Conservation (phyloP, 257 asterid genomes). For the Solanum raphanifolium region DNA sequence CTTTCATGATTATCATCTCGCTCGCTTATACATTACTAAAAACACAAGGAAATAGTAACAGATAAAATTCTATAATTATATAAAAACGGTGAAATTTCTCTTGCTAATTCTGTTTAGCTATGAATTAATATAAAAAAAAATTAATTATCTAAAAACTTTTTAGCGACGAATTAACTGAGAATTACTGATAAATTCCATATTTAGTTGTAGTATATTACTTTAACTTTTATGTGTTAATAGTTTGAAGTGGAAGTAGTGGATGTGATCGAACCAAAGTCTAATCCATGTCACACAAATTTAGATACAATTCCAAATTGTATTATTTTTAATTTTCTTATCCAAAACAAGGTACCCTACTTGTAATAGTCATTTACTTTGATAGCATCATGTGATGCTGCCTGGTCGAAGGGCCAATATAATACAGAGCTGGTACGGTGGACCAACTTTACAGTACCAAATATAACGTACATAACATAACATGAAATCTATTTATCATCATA, state of each 20-base stretch:
- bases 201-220: not conserved
- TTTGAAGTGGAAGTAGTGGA: not conserved
- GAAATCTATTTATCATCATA: not conserved
- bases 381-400: slow-evolving; percentile 8
- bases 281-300: not conserved
- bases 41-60: no score
- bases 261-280: not conserved
- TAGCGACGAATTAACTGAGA: not conserved
- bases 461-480: not conserved
- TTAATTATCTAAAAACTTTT: not conserved
- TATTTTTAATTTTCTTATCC: not conserved
- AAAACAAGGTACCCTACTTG: not conserved
- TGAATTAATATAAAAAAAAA: no score
- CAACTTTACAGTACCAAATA: not conserved
- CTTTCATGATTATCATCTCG: not conserved
- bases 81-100: no score
- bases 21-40: not conserved
- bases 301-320: not conserved
- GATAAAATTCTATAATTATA: no score
- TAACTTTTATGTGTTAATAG: not conserved
- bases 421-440: not conserved
- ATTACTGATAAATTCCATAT: no score
- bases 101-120: no score
- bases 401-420: not conserved
- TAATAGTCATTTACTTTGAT: not conserved